These are phyloP conservation scores for Pueraria montana DNA, from an alignment of 306 rosid genomes.

Conservation along the genomic window DNA sequence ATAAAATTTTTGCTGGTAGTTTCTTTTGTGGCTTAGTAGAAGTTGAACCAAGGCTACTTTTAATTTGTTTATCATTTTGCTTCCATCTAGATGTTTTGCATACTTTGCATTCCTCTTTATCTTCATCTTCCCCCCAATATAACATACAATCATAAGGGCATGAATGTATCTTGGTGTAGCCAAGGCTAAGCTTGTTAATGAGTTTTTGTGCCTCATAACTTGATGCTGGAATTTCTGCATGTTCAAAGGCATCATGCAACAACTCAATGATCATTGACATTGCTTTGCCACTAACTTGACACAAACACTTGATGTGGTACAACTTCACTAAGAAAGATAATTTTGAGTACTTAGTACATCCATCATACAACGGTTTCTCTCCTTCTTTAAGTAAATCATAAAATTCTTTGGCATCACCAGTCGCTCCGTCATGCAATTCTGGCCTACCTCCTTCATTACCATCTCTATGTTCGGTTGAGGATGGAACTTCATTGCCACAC, in stretches of 20 bases:
- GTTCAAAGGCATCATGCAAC: neutral
- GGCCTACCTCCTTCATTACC: neutral
- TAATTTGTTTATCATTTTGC: neutral
- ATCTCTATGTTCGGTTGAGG: neutral
- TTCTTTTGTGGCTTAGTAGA: neutral
- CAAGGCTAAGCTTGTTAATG: neutral
- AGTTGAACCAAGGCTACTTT: too few species aligned
- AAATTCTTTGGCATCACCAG: neutral
- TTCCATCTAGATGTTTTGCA: constrained; percentile 2
- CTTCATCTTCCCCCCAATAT: neutral
- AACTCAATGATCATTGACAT: neutral
- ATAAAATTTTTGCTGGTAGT: neutral
- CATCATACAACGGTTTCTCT: neutral
- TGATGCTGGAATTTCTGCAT: neutral
- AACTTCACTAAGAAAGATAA: neutral
- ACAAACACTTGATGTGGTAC: neutral
- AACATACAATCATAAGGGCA: constrained; percentile 6
- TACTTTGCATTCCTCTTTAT: neutral
- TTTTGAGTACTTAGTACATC: neutral
- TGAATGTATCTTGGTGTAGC: neutral
- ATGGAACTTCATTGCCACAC: too few species aligned
- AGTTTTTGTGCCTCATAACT: neutral
- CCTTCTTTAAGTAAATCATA: neutral
- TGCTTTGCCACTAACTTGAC: neutral
- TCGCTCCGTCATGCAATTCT: neutral